phyloP scores from a whole-genome alignment of 768 basidiomycete genomes.

The Baorangia bicolor region DNA sequence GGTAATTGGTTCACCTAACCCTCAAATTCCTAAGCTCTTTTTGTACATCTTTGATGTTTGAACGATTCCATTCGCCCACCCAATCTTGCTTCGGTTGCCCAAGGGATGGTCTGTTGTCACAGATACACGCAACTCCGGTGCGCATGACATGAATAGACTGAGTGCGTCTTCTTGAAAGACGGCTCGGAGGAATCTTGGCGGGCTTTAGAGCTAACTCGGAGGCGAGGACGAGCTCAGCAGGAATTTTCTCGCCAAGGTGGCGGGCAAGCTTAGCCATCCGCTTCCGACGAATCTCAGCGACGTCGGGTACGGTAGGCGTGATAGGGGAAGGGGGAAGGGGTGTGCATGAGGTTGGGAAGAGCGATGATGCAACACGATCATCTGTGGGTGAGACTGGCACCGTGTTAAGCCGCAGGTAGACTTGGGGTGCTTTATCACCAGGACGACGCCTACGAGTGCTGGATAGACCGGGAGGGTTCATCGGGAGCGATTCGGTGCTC shows the following conservation, averaged over 20 bases:
- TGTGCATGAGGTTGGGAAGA: constrained; percentile 13
- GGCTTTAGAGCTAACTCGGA: constrained; percentile 3
- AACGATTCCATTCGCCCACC: constrained; percentile 43
- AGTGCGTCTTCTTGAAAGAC: constrained; percentile 6
- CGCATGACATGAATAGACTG: constrained; percentile 15
- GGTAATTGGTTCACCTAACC: constrained; percentile 5
- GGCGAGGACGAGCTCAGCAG: constrained; percentile 50
- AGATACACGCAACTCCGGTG: background rate
- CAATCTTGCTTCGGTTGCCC: constrained; percentile 21
- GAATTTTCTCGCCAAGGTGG: constrained; percentile 59
- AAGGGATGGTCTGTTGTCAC: background rate
- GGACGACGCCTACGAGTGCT: constrained; percentile 7
- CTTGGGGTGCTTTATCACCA: constrained; percentile 17
- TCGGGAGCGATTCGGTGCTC: constrained; percentile 9
- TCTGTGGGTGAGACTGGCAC: constrained; percentile 12
- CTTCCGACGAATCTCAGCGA: constrained; percentile 39
- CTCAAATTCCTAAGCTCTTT: constrained; percentile 34
- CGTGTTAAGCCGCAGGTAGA: constrained; percentile 25
- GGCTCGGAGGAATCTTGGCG: background rate
- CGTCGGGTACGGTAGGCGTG: constrained; percentile 23
- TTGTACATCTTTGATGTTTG: constrained; percentile 40
- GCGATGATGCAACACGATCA: background rate
- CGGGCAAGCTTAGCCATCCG: constrained; percentile 59
- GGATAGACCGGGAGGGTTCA: constrained; percentile 22
- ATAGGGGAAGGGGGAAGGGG: constrained; percentile 19